phyloP scores from a whole-genome alignment of 2,329 filamentous ascomycete genomes.

The Onygena corvina region DNA sequence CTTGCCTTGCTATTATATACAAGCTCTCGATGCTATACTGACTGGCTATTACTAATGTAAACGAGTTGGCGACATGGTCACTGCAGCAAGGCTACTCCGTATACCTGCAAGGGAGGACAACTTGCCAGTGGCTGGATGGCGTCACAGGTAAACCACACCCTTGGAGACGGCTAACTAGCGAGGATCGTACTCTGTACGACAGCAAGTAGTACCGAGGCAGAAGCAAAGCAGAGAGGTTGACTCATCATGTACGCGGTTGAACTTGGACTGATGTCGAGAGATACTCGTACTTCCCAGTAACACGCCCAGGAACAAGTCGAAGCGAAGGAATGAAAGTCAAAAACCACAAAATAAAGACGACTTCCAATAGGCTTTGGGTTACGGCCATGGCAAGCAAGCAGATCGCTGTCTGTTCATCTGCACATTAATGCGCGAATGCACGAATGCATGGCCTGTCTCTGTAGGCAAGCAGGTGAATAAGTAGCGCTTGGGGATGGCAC shows the following conservation, averaged over 20 bases:
- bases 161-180: background rate
- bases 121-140: too few relatives aligned
- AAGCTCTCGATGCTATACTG: background rate
- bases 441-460: too few relatives aligned
- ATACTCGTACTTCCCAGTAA: too few relatives aligned
- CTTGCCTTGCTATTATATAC: background rate
- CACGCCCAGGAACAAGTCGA: background rate
- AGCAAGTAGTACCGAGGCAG: background rate
- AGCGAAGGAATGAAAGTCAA: background rate
- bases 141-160: background rate
- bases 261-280: too few relatives aligned
- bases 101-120: too few relatives aligned
- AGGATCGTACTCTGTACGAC: background rate
- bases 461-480: too few relatives aligned
- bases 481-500: conserved; percentile 2
- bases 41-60: background rate
- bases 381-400: too few relatives aligned
- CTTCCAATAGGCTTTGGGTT: background rate
- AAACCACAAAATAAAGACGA: background rate
- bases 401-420: background rate
- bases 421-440: background rate
- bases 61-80: background rate
- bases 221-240: too few relatives aligned
- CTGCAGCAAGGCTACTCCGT: background rate
- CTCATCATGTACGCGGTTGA: too few relatives aligned